Conservation (phyloP, 345 rosid genomes). For the Citrus australasica region DNA sequence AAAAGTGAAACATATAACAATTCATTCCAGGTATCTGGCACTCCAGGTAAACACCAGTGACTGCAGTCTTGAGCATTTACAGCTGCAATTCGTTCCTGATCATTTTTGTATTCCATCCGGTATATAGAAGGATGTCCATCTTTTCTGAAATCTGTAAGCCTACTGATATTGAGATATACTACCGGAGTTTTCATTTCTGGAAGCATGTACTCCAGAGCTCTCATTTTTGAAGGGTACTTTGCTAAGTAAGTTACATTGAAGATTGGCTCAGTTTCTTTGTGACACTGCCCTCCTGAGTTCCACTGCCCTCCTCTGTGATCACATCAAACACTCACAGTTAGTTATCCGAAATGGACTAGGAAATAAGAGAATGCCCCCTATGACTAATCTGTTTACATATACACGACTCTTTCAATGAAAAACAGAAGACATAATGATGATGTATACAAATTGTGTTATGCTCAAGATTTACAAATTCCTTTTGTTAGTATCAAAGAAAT, state of each 20-base stretch:
- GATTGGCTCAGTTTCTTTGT: slow-evolving; percentile 74
- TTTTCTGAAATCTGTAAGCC: slow-evolving; percentile 75
- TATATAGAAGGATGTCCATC: slow-evolving; percentile 87
- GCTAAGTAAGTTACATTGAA: slow-evolving; percentile 41
- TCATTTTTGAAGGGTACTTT: slow-evolving; percentile 86
- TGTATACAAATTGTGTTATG: not conserved
- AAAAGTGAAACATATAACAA: slow-evolving; percentile 67
- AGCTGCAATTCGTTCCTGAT: slow-evolving; percentile 43
- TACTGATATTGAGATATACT: slow-evolving; percentile 66
- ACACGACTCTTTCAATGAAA: not conserved
- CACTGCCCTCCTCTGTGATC: slow-evolving; percentile 76
- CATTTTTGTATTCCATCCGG: slow-evolving; percentile 49
- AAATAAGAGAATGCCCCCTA: not conserved
- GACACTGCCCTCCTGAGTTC: slow-evolving; percentile 90
- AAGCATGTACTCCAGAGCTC: slow-evolving; percentile 54
- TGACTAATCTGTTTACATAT: not conserved
- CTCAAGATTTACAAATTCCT: not conserved
- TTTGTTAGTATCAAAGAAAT: not conserved
- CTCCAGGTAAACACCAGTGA: slow-evolving; percentile 96
- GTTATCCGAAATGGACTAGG: not conserved
- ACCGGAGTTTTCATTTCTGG: slow-evolving; percentile 60
- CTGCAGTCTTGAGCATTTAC: slow-evolving; percentile 80
- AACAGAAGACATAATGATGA: not conserved
- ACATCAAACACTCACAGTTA: slow-evolving; percentile 8
- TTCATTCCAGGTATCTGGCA: slow-evolving; percentile 88